Conservation (phyloP, 768 basidiomycete genomes). For the Xerocomus spinulosus region DNA sequence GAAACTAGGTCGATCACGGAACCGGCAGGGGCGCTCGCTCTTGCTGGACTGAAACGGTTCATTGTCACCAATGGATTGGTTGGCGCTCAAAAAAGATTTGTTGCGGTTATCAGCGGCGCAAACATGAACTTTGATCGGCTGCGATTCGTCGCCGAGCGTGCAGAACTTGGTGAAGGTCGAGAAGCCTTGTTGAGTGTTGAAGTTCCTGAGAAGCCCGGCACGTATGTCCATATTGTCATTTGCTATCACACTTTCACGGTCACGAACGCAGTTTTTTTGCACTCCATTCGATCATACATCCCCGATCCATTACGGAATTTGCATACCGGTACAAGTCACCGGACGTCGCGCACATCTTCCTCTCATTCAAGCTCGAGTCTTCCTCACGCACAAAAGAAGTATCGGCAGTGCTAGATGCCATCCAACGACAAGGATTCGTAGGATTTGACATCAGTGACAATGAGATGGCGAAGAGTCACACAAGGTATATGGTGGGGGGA, state of each 20-base stretch:
- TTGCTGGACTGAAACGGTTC: slow-evolving; percentile 88
- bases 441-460: slow-evolving; percentile 90
- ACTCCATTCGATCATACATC: slow-evolving; percentile 83
- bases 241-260: slow-evolving; percentile 1
- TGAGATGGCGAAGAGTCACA: slow-evolving; percentile 93
- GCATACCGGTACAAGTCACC: slow-evolving; percentile 83
- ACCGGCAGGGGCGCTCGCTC: slow-evolving; percentile 88
- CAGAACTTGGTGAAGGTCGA: slow-evolving; percentile 91
- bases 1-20: slow-evolving; percentile 96
- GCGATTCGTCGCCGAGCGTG: slow-evolving; percentile 97
- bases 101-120: slow-evolving; percentile 90
- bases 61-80: slow-evolving; percentile 77
- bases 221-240: slow-evolving; percentile 40
- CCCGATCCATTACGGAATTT: slow-evolving; percentile 92
- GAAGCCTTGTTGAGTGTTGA: slow-evolving; percentile 94
- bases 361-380: slow-evolving; percentile 81
- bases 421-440: slow-evolving; percentile 70
- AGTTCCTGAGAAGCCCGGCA: slow-evolving; percentile 89
- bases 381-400: slow-evolving; percentile 56
- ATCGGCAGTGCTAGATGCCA: slow-evolving; percentile 51
- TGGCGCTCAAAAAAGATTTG: slow-evolving; percentile 82
- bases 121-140: slow-evolving; percentile 99
- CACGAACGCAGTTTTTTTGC: slow-evolving; percentile 65
- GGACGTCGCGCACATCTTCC: slow-evolving; percentile 75
- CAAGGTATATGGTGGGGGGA: slow-evolving; percentile 93